Percentiles rank a stretch among this genome's conserved stretches.
Conservation (phyloP, 768 basidiomycete genomes). For the Calvatia gigantea region DNA sequence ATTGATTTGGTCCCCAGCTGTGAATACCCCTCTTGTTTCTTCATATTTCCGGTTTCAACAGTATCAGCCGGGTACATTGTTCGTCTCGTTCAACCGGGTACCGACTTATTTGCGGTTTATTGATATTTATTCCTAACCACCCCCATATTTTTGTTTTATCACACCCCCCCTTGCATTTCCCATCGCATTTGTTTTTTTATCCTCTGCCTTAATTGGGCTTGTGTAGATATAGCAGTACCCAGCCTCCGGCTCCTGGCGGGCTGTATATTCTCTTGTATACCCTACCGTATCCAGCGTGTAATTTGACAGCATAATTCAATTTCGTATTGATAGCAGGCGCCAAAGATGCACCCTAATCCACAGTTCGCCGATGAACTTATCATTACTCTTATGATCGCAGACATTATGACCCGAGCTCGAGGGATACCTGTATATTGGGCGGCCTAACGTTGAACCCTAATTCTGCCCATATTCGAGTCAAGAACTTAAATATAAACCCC, state of each 20-base stretch:
- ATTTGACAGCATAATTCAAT: not conserved
- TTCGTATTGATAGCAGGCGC: constrained; percentile 7
- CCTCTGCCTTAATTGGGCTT: not conserved
- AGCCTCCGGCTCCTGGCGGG: not conserved
- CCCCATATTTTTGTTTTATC: not conserved
- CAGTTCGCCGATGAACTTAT: not conserved
- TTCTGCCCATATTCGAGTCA: not conserved
- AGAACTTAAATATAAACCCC: not conserved
- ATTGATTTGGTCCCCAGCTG: not conserved
- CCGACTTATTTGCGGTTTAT: constrained; percentile 3
- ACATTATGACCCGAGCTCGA: too few species aligned
- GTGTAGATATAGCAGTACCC: constrained; percentile 8
- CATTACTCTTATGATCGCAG: too few species aligned
- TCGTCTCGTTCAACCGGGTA: not conserved
- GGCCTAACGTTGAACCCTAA: not conserved
- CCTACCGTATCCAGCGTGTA: constrained; percentile 1
- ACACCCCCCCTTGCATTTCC: not conserved
- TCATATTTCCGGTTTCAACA: constrained; percentile 1
- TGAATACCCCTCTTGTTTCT: not conserved
- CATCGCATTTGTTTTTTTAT: not conserved
- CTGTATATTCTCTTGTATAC: constrained; percentile 6
- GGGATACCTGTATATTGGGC: too few species aligned
- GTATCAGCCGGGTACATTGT: not conserved
- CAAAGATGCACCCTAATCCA: not conserved
- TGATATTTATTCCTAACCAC: constrained; percentile 6